Percentiles rank a stretch among this genome's conserved stretches.
Evolutionary conservation across 345 rosid species (phyloP).

Genomic region (Acer yangbiense): DNA sequence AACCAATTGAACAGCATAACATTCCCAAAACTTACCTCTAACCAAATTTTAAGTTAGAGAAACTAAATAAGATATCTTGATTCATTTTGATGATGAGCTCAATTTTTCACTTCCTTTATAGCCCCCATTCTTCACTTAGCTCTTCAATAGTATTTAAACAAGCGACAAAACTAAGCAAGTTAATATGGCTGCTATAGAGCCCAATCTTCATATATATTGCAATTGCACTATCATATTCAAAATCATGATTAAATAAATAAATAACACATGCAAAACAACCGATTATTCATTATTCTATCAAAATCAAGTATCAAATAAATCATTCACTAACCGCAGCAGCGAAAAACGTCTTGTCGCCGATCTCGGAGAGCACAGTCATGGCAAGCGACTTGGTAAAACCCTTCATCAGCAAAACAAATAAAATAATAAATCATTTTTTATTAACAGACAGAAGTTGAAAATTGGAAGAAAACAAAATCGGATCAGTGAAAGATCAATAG

Average conservation of each 20-base stretch:
- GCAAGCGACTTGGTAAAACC: conserved; percentile 96
- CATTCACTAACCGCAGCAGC: conserved; percentile 85
- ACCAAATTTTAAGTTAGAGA: neutral
- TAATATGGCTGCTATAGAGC: too few relatives aligned
- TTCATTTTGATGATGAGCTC: neutral
- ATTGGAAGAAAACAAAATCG: neutral
- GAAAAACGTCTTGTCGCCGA: conserved; percentile 97
- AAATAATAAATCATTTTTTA: neutral
- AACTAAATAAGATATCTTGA: neutral
- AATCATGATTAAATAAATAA: neutral
- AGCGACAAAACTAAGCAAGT: too few relatives aligned
- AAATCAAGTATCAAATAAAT: neutral
- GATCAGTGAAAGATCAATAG: neutral
- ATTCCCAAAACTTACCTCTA: too few relatives aligned
- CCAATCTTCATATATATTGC: neutral
- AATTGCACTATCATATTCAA: neutral
- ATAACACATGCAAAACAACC: neutral
- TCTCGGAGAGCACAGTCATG: conserved; percentile 94
- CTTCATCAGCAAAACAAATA: conserved; percentile 35
- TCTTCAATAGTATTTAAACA: neutral
- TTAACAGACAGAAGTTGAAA: neutral
- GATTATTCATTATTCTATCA: neutral
- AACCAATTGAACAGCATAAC: neutral
- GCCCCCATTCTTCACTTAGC: neutral
- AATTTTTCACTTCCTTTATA: neutral